Base-by-base conservation (phyloP, 2,329 filamentous ascomycete genomes). In the Aureobasidium namibiae region DNA sequence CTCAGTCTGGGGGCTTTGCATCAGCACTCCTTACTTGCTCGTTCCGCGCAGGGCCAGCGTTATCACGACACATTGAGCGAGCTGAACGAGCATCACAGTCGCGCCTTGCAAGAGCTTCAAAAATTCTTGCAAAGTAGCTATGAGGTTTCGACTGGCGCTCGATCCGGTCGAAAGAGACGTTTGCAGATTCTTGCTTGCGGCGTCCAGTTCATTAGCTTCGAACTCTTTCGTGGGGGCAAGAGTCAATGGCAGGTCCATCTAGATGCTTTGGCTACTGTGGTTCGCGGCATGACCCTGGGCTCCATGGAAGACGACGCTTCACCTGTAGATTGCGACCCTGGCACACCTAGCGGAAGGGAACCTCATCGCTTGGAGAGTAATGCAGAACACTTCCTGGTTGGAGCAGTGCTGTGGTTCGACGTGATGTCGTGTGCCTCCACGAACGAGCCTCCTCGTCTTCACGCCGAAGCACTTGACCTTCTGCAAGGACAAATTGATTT, bases 131-230 rank as follows among this genome's bases (percentile, higher is more conserved):
- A 60, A 24, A 54, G 58, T 33, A 52, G 41, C 38, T 60, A 56
- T 23, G 48, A 60, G n/a, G 49, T 42, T 11, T 42, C 58, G 9
- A 23, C 31, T 45, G 48, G 13, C 11, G 21, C 29, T 10, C 29
- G 38, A 24, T 34, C 18, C 14, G 49, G 58, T 16, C 36, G 58
- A 7, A 60, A 48, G 24, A 46, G 49, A 42, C 39, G 41, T 13
- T 24, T 60, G 8, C 58, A 60, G 10, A 52, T 60, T 10, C 31
- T 60, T 42, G 58, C 58, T 46, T 60, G 58, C 10, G 58, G 58
- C 23, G 58, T 60, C 10, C 31, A 56, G 42, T 33, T 60, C 26
- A 60, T 60, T 39, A 60, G 58, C 41, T 60, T 60, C 24, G 58
- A 60, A 33, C 41, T 60, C 4, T 60, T 60, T 23, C 49, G 58